phyloP scores from a whole-genome alignment of 208 protist species.

The Wallacemonas sp. region DNA sequence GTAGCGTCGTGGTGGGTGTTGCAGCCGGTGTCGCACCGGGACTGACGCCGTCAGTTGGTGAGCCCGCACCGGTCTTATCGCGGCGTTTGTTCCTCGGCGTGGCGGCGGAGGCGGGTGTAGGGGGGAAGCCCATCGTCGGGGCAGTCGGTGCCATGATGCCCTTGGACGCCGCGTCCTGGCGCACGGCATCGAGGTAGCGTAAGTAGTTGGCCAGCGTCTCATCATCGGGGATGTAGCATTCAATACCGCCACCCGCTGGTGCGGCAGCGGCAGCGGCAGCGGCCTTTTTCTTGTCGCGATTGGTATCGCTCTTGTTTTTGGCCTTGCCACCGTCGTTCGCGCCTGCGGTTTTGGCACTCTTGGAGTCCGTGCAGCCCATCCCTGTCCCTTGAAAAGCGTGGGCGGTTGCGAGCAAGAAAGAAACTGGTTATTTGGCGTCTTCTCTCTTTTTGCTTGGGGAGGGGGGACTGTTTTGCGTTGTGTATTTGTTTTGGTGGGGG shows the following conservation, averaged over 20 bases:
- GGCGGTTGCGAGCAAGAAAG: neutral
- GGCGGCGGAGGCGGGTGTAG: neutral
- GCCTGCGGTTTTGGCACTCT: constrained; percentile 9
- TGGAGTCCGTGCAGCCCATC: constrained; percentile 36
- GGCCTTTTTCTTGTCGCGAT: constrained; percentile 12
- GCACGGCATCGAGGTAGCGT: constrained; percentile 25
- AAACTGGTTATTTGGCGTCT: neutral
- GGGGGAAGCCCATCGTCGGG: constrained; percentile 12
- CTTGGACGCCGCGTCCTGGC: constrained; percentile 22
- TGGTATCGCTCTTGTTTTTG: neutral
- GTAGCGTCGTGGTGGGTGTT: too few relatives aligned
- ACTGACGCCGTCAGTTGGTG: too few relatives aligned
- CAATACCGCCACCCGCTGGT: constrained; percentile 7
- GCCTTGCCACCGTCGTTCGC: neutral
- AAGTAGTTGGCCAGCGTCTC: constrained; percentile 26
- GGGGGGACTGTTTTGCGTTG: too few relatives aligned
- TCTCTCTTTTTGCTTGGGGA: neutral
- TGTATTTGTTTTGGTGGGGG: too few relatives aligned
- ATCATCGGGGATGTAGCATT: constrained; percentile 27
- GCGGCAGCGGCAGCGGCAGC: neutral
- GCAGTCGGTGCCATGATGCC: constrained; percentile 23
- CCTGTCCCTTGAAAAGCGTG: neutral
- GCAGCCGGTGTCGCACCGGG: too few relatives aligned
- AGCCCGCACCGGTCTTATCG: too few relatives aligned
- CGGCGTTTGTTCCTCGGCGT: neutral